Evolutionary conservation across 352 stramenopile species (phyloP).

Genomic region (Plasmopara muralis): DNA sequence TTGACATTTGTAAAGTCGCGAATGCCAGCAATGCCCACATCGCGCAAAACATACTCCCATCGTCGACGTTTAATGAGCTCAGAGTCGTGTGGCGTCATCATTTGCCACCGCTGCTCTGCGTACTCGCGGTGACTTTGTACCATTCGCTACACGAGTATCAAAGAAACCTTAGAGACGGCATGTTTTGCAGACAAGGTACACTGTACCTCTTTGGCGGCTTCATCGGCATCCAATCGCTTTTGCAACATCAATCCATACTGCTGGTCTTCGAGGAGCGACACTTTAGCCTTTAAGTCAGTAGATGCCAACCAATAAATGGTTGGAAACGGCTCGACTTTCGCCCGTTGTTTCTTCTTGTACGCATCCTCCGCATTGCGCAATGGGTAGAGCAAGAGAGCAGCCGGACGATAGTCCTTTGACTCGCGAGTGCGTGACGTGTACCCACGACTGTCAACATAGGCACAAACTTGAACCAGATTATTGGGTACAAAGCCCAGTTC

Average conservation of each 20-base stretch:
- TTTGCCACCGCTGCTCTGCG: slow-evolving; percentile 35
- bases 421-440: slow-evolving; percentile 6
- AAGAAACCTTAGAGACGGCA: background rate
- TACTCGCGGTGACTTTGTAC: slow-evolving; percentile 40
- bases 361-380: slow-evolving; percentile 43
- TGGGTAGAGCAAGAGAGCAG: slow-evolving; percentile 51
- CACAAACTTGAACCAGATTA: slow-evolving; percentile 42
- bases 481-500: slow-evolving; percentile 49
- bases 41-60: slow-evolving; percentile 37
- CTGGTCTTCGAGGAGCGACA: slow-evolving; percentile 50
- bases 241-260: slow-evolving; percentile 41
- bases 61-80: slow-evolving; percentile 30
- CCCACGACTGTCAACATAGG: slow-evolving; percentile 22
- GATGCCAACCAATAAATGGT: slow-evolving; percentile 62
- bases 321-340: slow-evolving; percentile 52
- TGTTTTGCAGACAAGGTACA: slow-evolving; percentile 3
- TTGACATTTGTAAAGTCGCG: slow-evolving; percentile 53
- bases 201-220: slow-evolving; percentile 29
- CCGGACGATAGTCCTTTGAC: slow-evolving; percentile 9
- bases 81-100: slow-evolving; percentile 39
- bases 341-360: slow-evolving; percentile 57
- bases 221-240: slow-evolving; percentile 29
- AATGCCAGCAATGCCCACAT: slow-evolving; percentile 59
- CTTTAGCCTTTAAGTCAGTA: slow-evolving; percentile 36
- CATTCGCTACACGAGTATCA: slow-evolving; percentile 29